phyloP scores from a whole-genome alignment of 257 asterid genomes.

The Ilex aquifolium region DNA sequence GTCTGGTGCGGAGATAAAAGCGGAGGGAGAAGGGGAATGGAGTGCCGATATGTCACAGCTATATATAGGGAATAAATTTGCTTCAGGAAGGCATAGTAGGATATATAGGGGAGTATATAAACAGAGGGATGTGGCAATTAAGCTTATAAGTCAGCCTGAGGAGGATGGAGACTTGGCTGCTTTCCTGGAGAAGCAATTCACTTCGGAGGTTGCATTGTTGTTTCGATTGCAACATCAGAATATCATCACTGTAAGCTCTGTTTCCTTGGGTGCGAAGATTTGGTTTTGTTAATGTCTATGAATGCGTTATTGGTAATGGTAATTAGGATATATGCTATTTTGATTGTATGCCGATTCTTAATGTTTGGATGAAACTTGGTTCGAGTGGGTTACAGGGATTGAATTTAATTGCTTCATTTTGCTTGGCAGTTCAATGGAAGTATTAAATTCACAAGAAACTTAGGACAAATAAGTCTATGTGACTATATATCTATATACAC shows the following conservation, averaged over 20 bases:
- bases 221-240: constrained; percentile 80
- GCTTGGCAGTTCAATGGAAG: no score
- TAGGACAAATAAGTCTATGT: no score
- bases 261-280: not conserved
- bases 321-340: no score
- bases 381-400: no score
- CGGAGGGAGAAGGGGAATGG: constrained; percentile 77
- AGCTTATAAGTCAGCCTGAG: constrained; percentile 91
- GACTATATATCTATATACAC: no score
- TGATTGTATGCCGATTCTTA: no score
- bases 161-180: constrained; percentile 92
- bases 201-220: constrained; percentile 80
- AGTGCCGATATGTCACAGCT: constrained; percentile 97
- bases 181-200: constrained; percentile 81
- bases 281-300: not conserved
- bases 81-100: constrained; percentile 90
- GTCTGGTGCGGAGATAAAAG: constrained; percentile 75
- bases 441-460: no score
- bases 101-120: constrained; percentile 86
- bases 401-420: no score
- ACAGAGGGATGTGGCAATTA: constrained; percentile 86
- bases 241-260: constrained; percentile 70
- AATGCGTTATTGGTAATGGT: no score
- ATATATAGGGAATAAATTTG: constrained; percentile 86
- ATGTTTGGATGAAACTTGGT: no score